Base-by-base conservation (phyloP, 371 early-diverging fungal genomes). In the Rhizopus delemar region DNA sequence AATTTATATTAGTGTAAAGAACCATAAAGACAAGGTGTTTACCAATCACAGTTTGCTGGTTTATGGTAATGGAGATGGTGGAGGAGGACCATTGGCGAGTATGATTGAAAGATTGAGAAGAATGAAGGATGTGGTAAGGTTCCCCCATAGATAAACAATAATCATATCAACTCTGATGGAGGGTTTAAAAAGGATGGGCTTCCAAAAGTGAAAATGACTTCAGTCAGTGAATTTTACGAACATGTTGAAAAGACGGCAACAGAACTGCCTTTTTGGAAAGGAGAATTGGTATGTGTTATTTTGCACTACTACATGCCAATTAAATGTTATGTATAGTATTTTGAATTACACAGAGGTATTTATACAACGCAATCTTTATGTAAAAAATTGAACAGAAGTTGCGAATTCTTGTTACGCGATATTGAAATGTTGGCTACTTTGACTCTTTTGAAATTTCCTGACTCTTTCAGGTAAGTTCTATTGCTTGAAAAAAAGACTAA, bases 61-160 rank as follows among this genome's bases (percentile, higher is more conserved):
- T 3, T 97, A 88, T 66, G 98, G 98, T 51, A 89, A 94, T 69
- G 97, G 97, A 31, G 97, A 98, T 72, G 98, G 97, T 48, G 98
- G 97, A n/a, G 96, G 95, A 51, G 97, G 97, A 0, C 96, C 98
- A 1, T 70, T 85, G 3, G 72, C 81, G 29, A 81, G 79, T 29
- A 95, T 95, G 95, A 65, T 93, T 36, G 93, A 94, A 70, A 83
- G 96, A 35, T 59, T 95, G 51, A 56, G 74, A 8, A 81, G 92
- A 38, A 76, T 97, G 82, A 70, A 80, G 33, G 75, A 88, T 46
- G 73, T 92, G 29, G 86, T 81, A 53, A 45, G 64, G 8, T 48
- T 5, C 8, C 36, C 12, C 31, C 22, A 38, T 31, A 16, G 2
- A 8, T 7, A 7, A 46, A 33, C 13, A 11, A n/a, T 13, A 58